Percentiles rank a stretch among this genome's conserved stretches.
phyloP scores from a whole-genome alignment of 768 basidiomycete species.

The Albatrellus ellisii region DNA sequence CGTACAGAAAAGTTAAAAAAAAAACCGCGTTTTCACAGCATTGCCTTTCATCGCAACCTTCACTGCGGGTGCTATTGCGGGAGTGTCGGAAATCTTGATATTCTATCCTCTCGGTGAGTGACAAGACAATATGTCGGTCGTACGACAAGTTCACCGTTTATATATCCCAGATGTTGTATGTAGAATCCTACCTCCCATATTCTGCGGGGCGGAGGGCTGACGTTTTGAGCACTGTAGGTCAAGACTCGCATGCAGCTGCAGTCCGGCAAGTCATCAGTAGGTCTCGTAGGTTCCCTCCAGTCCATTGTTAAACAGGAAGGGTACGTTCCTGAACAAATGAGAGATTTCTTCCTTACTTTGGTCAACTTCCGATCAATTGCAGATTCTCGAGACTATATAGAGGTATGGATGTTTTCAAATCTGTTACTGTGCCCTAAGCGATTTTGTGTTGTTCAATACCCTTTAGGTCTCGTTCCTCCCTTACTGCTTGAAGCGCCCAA shows the following conservation, averaged over 20 bases:
- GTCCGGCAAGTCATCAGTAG: constrained; percentile 60
- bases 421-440: background rate
- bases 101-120: constrained; percentile 81
- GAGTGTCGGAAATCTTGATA: constrained; percentile 70
- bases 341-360: constrained; percentile 2
- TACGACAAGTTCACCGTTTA: background rate
- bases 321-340: constrained; percentile 29
- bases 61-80: constrained; percentile 91
- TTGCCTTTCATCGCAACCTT: constrained; percentile 85
- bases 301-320: constrained; percentile 86
- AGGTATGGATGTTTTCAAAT: constrained; percentile 30
- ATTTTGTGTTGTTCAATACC: too few relatives aligned
- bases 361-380: background rate
- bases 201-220: background rate
- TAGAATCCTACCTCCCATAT: constrained; percentile 13
- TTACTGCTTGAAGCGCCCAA: constrained; percentile 95
- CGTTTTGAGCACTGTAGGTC: constrained; percentile 37
- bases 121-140: background rate
- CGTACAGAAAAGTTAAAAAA: too few relatives aligned
- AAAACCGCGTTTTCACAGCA: constrained; percentile 42
- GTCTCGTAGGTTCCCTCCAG: constrained; percentile 72
- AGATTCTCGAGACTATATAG: constrained; percentile 81
- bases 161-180: constrained; percentile 69
- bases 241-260: constrained; percentile 99
- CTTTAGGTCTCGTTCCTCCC: constrained; percentile 80